A percentile compares a stretch with the other conserved stretches of the same genome.
phyloP scores from a whole-genome alignment of 176 grass and related monocot genomes.

The Musa itinerans region DNA sequence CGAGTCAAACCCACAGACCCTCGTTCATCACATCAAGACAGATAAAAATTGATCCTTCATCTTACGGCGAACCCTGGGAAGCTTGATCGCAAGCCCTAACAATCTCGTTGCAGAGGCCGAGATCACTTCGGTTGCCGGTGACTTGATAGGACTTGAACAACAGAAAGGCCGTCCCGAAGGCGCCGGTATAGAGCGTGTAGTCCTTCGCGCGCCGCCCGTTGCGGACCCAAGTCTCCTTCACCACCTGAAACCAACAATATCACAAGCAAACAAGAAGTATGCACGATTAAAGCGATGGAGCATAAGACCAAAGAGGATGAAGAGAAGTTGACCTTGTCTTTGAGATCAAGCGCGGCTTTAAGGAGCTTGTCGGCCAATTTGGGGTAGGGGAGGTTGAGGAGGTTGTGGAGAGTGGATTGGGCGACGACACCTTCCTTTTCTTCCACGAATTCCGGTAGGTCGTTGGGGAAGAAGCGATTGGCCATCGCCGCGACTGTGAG shows the following conservation, averaged over 20 bases:
- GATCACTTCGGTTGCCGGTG: constrained; percentile 44
- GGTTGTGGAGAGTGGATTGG: constrained; percentile 17
- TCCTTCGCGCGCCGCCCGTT: constrained; percentile 36
- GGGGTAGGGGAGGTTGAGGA: constrained; percentile 62
- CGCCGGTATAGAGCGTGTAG: constrained; percentile 77
- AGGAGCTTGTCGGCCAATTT: constrained; percentile 39
- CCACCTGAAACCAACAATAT: constrained; percentile 36
- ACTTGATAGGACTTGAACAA: constrained; percentile 78
- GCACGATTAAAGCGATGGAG: too few relatives aligned
- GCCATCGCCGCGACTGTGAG: not conserved
- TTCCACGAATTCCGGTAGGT: constrained; percentile 19
- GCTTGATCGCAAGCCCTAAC: constrained; percentile 46
- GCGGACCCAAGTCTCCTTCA: constrained; percentile 61
- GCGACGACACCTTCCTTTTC: constrained; percentile 33
- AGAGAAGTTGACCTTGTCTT: constrained; percentile 38
- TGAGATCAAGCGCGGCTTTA: constrained; percentile 53
- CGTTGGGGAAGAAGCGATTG: constrained; percentile 22
- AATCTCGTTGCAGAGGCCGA: constrained; percentile 41
- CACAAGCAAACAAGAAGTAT: not conserved
- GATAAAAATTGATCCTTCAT: constrained; percentile 6
- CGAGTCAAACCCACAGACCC: not conserved
- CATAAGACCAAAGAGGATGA: too few relatives aligned
- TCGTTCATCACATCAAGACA: not conserved
- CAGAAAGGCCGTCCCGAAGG: constrained; percentile 70
- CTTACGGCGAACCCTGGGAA: constrained; percentile 61